Conservation (phyloP, 306 rosid species). For the Alnus glutinosa region DNA sequence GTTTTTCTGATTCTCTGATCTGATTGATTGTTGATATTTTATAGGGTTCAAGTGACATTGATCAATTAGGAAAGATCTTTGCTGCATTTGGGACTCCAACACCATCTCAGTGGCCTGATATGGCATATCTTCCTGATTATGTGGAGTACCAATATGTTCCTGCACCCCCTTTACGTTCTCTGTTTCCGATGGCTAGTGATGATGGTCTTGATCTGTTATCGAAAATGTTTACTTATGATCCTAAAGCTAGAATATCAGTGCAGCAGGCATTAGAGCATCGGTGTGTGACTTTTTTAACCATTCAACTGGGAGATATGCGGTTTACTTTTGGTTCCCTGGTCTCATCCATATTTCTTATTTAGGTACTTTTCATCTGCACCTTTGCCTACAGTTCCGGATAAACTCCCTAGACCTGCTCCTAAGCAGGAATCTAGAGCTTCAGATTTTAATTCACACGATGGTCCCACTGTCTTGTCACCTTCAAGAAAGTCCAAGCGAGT, state of each 20-base stretch:
- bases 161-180: conserved; percentile 75
- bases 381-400: conserved; percentile 72
- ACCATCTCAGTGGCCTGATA: conserved; percentile 93
- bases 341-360: conserved; percentile 25
- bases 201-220: conserved; percentile 85
- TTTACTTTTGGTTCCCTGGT: conserved; percentile 6
- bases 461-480: conserved; percentile 90
- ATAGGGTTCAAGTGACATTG: conserved; percentile 95
- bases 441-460: conserved; percentile 63
- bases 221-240: conserved; percentile 97
- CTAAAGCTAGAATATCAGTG: conserved; percentile 79
- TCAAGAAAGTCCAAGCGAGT: conserved; percentile 94
- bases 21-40: conserved; percentile 14
- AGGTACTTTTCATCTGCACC: conserved; percentile 92
- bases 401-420: conserved; percentile 96
- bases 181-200: conserved; percentile 90
- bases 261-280: conserved; percentile 95
- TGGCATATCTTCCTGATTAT: conserved; percentile 84
- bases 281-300: conserved; percentile 38
- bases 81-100: conserved; percentile 95
- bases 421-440: conserved; percentile 64
- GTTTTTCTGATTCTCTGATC: conserved; percentile 23
- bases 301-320: conserved; percentile 15
- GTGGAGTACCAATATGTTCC: conserved; percentile 94
- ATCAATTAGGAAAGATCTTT: conserved; percentile 92